Evolutionary conservation across 1,139 yeast genomes (phyloP), one percentile per base, ranked within the genome.

Genomic region (Lodderomyces beijingensis): DNA sequence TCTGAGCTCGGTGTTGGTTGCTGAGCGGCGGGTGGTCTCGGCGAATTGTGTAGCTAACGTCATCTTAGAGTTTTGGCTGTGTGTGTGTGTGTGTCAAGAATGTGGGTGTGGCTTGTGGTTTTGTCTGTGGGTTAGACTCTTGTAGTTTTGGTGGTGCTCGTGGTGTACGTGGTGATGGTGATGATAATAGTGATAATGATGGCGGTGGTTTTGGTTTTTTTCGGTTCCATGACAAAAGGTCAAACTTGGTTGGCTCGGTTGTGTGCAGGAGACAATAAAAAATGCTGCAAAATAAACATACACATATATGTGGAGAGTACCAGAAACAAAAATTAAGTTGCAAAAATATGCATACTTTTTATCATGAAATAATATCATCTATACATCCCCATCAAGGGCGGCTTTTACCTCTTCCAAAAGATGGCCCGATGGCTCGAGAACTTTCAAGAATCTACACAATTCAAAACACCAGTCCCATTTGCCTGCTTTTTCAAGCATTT

Each of bases 31-130:
- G 15, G 94, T 81, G 30, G 91, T 76, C 59, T 82, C 86, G 12
- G 95, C 95, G 60, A 82, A 83, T 46, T 85, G 88, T 12, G 95
- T 85, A 32, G 89, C 80, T 43, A 76, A 63, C 23, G 85, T 80
- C 65, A 79, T 77, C 25, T 19, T 19, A 8, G 21, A 7, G 7
- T 8, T 31, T 32, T 16, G 20, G 5, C 20, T 11, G 28, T 28
- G 27, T 31, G 19, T 19, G 11, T 14, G 13, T 4, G 17, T 5
- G 8, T 14, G 12, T 10, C 26, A 3, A 5, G 27, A 25, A 14
- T n/a, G 20, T 16, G 10, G 18, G 3, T 4, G 22, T 9, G 29
- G 4, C n/a, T n/a, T n/a, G n/a, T n/a, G n/a, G n/a, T n/a, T n/a
- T n/a, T n/a, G n/a, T n/a, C n/a, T n/a, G n/a, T n/a, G n/a, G n/a